These are phyloP conservation scores for Amesomyces nigricolor DNA, from an alignment of 2,329 filamentous ascomycete species.

Conservation along the genomic window DNA sequence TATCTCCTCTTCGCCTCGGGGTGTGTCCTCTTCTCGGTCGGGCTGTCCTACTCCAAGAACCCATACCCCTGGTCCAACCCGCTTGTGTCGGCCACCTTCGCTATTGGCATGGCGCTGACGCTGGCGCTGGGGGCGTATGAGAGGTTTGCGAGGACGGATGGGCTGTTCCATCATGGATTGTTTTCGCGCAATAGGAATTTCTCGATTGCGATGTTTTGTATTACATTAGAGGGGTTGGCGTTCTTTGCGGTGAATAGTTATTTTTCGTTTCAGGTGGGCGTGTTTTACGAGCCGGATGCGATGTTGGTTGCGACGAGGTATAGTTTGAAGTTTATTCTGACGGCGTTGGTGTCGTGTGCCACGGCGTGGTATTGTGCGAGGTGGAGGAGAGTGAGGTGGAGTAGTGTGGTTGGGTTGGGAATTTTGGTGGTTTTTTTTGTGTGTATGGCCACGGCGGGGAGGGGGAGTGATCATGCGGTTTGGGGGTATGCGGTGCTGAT, in stretches of 20 bases:
- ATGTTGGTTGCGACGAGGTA: conserved; percentile 33
- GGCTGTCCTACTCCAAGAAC: conserved; percentile 36
- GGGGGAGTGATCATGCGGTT: conserved; percentile 19
- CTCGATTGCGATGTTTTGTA: conserved; percentile 31
- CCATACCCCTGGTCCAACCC: conserved; percentile 36
- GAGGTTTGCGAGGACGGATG: conserved; percentile 33
- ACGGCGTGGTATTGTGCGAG: conserved; percentile 31
- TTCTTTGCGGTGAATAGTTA: conserved; percentile 41
- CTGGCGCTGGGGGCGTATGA: conserved; percentile 33
- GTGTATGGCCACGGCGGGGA: conserved; percentile 33
- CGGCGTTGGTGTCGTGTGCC: conserved; percentile 28
- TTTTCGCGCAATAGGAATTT: conserved; percentile 36
- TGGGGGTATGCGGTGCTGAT: conserved; percentile 36
- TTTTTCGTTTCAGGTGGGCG: conserved; percentile 35
- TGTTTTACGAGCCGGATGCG: conserved; percentile 35
- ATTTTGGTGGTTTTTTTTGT: conserved; percentile 32
- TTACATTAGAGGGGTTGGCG: conserved; percentile 35
- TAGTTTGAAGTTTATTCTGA: conserved; percentile 31
- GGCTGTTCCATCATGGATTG: conserved; percentile 38
- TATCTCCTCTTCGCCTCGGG: conserved; percentile 33
- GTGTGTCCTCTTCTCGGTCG: conserved; percentile 36
- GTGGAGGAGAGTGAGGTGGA: conserved; percentile 28
- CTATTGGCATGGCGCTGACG: conserved; percentile 30
- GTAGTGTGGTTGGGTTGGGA: conserved; percentile 27
- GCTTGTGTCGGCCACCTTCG: conserved; percentile 34